Base-by-base conservation (phyloP, 116 monocot species). In the Papilionanthe hybrid region DNA sequence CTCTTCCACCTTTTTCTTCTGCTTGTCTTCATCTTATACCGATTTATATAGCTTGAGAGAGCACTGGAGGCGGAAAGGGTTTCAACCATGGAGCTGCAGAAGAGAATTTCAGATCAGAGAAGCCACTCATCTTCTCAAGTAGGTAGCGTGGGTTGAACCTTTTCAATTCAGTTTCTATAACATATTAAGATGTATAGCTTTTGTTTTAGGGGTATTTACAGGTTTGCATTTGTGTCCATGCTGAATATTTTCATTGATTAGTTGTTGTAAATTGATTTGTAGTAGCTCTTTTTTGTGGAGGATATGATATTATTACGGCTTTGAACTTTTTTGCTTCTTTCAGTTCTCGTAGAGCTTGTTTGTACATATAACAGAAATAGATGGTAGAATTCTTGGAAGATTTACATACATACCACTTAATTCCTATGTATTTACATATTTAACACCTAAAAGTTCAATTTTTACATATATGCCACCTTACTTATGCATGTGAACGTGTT, bases 21-120 rank as follows among this genome's bases (percentile, higher is more conserved):
- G 25, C 10, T 30, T 44, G 22, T 19, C 49, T 63, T 15, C 9
- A 15, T 63, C 5, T 19, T 5, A 78, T 45, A 76, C 77, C 81
- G 30, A 30, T 85, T 9, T 22, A 56, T 80, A 56, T 80, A 92
- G 95, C 95, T 99, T 80, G 98, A 99, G 77, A 79, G 98, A 75
- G 98, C 98, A 55, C 47, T 99, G 76, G 98, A 91, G 72, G 83
- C 85, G 45, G 98, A 99, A 68, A 80, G 85, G 15, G 17, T 80
- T 60, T 87, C 91, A 60, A 91, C 78, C 77, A 60, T 77, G 63
- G 91, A 95, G 83, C 75, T 93, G 78, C 88, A 87, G 69, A 94
- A 87, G 86, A 95, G 76, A 67, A 75, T 89, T 22, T 25, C 85
- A 68, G 83, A 84, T 27, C 78, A 77, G 22, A 78, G 81, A 44